Percentiles rank a stretch among this genome's conserved stretches.
Conservation (phyloP, 257 asterid genomes). For the Orobanche coerulescens region DNA sequence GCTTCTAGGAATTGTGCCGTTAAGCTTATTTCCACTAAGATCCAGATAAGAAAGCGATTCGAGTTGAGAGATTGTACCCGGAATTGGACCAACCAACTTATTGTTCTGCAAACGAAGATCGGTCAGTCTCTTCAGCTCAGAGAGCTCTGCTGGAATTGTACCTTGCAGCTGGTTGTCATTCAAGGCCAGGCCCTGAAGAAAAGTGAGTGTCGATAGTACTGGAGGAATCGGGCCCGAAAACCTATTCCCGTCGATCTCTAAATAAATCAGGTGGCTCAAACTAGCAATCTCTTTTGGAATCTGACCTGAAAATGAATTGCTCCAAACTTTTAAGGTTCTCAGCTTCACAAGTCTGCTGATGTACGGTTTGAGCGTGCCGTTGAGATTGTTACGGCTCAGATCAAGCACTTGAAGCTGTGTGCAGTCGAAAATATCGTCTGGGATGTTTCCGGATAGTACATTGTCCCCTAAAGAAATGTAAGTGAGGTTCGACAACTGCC, state of each 20-base stretch:
- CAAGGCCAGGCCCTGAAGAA: slow-evolving; percentile 57
- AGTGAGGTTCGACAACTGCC: slow-evolving; percentile 41
- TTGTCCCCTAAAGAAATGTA: slow-evolving; percentile 43
- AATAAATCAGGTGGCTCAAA: slow-evolving; percentile 36
- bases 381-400: slow-evolving; percentile 34
- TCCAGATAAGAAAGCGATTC: slow-evolving; percentile 46
- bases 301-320: slow-evolving; percentile 37
- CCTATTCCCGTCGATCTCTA: slow-evolving; percentile 40
- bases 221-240: slow-evolving; percentile 55
- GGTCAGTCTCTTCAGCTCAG: slow-evolving; percentile 41
- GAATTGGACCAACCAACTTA: slow-evolving; percentile 45
- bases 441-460: slow-evolving; percentile 41
- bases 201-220: slow-evolving; percentile 44
- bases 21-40: slow-evolving; percentile 57
- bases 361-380: slow-evolving; percentile 34
- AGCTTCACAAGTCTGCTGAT: slow-evolving; percentile 48
- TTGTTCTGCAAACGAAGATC: slow-evolving; percentile 51
- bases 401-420: slow-evolving; percentile 40
- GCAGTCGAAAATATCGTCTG: slow-evolving; percentile 61
- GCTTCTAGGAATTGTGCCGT: slow-evolving; percentile 53
- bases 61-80: slow-evolving; percentile 40
- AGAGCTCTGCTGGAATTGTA: slow-evolving; percentile 42
- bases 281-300: slow-evolving; percentile 62
- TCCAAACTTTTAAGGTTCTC: slow-evolving; percentile 26
- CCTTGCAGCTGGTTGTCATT: slow-evolving; percentile 47